These are phyloP conservation scores for Babjeviella inositovora DNA, from an alignment of 805 yeast species.

Conservation along the genomic window DNA sequence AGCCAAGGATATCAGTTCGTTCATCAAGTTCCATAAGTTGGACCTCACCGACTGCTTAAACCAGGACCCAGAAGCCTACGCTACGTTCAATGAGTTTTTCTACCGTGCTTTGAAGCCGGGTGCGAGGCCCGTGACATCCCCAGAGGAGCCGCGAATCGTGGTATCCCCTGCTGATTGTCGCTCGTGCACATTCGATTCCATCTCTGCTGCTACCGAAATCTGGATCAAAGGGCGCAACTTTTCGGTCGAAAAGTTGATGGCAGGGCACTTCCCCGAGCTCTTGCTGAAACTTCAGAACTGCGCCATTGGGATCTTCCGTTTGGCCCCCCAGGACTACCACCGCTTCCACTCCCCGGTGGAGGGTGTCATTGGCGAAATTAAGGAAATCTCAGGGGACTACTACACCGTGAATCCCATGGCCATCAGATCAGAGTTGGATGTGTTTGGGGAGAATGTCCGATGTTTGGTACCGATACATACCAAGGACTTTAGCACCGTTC, in stretches of 20 bases:
- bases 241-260: slow-evolving; percentile 44
- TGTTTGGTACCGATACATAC: slow-evolving; percentile 66
- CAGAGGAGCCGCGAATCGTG: slow-evolving; percentile 26
- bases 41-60: slow-evolving; percentile 55
- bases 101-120: slow-evolving; percentile 61
- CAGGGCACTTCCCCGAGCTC: slow-evolving; percentile 18
- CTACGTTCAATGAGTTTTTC: slow-evolving; percentile 80
- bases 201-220: slow-evolving; percentile 45
- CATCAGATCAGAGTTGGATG: slow-evolving; percentile 72
- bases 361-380: slow-evolving; percentile 54
- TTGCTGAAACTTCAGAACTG: slow-evolving; percentile 18
- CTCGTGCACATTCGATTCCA: slow-evolving; percentile 48
- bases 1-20: slow-evolving; percentile 50
- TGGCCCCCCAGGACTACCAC: slow-evolving; percentile 97
- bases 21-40: slow-evolving; percentile 70
- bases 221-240: slow-evolving; percentile 88
- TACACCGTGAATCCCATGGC: slow-evolving; percentile 98
- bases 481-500: slow-evolving; percentile 58
- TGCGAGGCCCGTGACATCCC: slow-evolving; percentile 56
- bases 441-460: slow-evolving; percentile 83
- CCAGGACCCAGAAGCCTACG: slow-evolving; percentile 28
- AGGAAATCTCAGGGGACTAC: slow-evolving; percentile 72
- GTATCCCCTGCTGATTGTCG: slow-evolving; percentile 85
- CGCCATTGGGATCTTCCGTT: slow-evolving; percentile 62
- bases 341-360: slow-evolving; percentile 81